Percentiles rank a stretch among this genome's conserved stretches.
Evolutionary conservation across 2,329 filamentous ascomycete species (phyloP).

Genomic region (Sarocladium strictum): DNA sequence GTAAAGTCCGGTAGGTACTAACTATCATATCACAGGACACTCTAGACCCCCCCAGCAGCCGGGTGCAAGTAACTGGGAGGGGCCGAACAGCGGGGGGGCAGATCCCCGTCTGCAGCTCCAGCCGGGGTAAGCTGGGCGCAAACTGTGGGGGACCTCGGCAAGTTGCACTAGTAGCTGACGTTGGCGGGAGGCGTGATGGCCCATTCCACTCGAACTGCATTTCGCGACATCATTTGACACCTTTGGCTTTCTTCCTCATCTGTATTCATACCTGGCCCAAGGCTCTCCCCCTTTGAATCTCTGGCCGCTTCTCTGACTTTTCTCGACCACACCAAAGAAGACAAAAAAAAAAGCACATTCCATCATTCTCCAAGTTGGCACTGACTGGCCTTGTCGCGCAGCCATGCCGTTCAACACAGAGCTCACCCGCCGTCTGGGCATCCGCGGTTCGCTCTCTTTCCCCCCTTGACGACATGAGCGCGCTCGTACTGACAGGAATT

Average conservation of each 20-base stretch:
- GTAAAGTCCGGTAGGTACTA: no score
- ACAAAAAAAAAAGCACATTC: no score
- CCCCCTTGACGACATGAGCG: background rate
- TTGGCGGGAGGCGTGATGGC: no score
- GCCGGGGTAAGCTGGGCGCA: background rate
- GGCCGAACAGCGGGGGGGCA: background rate
- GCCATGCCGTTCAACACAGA: conserved; percentile 53
- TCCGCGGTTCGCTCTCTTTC: conserved; percentile 32
- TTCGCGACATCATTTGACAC: no score
- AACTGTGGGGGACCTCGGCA: conserved; percentile 9
- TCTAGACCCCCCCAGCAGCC: background rate
- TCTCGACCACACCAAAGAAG: no score
- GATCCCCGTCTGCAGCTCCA: background rate
- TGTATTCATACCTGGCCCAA: no score
- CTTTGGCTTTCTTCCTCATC: no score
- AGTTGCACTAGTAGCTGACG: background rate
- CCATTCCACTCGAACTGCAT: background rate
- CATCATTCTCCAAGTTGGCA: no score
- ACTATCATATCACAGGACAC: no score
- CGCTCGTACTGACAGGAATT: background rate
- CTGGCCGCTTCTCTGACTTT: no score
- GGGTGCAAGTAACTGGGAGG: background rate
- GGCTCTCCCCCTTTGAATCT: no score
- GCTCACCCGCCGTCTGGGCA: conserved; percentile 52
- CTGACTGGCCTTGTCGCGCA: no score